A percentile compares a stretch with the other conserved stretches of the same genome.
These are phyloP conservation scores for Candida pseudoviswanathii DNA, from an alignment of 1,139 yeast species.

Conservation along the genomic window DNA sequence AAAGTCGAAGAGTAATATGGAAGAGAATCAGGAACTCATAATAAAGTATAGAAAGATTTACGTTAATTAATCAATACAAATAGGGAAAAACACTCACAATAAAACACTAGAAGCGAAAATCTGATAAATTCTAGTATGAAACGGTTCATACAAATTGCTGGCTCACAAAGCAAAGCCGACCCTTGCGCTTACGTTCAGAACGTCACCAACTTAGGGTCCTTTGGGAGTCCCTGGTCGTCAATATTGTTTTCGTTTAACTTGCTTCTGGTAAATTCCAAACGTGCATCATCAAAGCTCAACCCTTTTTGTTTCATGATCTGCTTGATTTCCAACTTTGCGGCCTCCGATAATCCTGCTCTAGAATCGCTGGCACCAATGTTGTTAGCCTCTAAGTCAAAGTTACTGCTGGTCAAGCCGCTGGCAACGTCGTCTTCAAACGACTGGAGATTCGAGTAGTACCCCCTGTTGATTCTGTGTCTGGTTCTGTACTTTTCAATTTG, in stretches of 20 bases:
- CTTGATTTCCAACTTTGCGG: conserved; percentile 53
- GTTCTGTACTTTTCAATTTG: conserved; percentile 29
- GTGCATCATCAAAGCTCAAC: conserved; percentile 70
- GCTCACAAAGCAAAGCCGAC: not conserved
- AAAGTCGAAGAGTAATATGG: not conserved
- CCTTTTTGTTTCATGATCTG: conserved; percentile 53
- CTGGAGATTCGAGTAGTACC: conserved; percentile 18
- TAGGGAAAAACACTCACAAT: too few relatives aligned
- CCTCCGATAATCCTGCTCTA: conserved; percentile 62
- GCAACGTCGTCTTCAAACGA: conserved; percentile 64
- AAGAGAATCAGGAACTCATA: not conserved
- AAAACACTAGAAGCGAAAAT: not conserved
- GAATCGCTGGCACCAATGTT: conserved; percentile 52
- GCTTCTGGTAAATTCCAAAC: conserved; percentile 51
- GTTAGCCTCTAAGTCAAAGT: conserved; percentile 50
- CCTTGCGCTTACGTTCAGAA: conserved; percentile 17
- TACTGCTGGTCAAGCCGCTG: conserved; percentile 63
- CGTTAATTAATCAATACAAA: not conserved
- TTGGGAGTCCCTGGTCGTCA: conserved; percentile 44
- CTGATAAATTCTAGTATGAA: conserved; percentile 1
- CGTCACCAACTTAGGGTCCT: conserved; percentile 43
- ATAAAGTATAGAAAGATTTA: not conserved
- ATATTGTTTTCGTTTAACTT: conserved; percentile 56
- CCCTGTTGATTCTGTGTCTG: conserved; percentile 22
- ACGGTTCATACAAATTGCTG: not conserved